Evolutionary conservation across 2,329 filamentous ascomycete species (phyloP).

Genomic region (Rhynchosporium graminicola): DNA sequence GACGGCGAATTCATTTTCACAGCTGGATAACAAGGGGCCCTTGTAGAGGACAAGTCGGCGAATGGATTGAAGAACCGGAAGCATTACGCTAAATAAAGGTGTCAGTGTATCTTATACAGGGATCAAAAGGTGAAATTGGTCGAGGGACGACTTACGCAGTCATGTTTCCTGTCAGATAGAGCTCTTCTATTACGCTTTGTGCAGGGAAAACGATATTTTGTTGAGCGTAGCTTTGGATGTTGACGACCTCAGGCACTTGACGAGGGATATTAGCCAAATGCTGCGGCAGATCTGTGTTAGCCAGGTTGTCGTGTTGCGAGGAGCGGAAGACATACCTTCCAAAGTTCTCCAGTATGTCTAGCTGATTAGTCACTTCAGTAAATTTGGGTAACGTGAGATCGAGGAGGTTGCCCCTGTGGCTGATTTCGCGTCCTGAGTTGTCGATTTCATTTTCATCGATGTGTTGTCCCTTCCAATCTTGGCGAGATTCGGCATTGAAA

Average conservation of each 20-base stretch:
- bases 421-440: neutral
- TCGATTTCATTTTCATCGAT: neutral
- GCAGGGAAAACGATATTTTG: neutral
- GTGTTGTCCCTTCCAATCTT: neutral
- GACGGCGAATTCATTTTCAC: neutral
- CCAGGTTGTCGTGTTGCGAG: neutral
- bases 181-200: neutral
- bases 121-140: neutral
- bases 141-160: neutral
- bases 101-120: too few species aligned
- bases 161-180: neutral
- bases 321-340: neutral
- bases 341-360: neutral
- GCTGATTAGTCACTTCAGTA: neutral
- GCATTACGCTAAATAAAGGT: neutral
- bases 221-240: neutral
- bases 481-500: neutral
- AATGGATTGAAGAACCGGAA: neutral
- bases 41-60: neutral
- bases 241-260: neutral
- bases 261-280: neutral
- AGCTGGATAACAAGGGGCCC: neutral
- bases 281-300: neutral
- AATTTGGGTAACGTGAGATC: neutral
- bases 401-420: neutral